Evolutionary conservation across 2,329 filamentous ascomycete species (phyloP).

Genomic region (Alternaria sp.): DNA sequence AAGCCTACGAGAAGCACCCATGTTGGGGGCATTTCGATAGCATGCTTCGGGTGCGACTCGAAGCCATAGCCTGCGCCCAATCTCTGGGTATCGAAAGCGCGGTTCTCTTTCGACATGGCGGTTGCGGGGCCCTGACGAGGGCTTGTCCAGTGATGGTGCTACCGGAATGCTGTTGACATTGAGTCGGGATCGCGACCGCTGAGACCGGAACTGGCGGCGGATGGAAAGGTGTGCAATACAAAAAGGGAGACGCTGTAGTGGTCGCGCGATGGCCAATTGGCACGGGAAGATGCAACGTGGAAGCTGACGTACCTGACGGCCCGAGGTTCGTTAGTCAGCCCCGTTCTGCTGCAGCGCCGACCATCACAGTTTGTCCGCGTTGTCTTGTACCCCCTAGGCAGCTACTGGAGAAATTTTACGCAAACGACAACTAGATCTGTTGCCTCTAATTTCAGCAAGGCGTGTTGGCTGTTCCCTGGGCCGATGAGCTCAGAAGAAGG

Average conservation of each 20-base stretch:
- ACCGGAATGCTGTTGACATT: slow-evolving; percentile 30
- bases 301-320: slow-evolving; percentile 27
- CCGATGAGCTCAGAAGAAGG: not conserved
- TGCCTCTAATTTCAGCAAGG: not conserved
- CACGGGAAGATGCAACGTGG: slow-evolving; percentile 45
- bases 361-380: not conserved
- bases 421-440: not conserved
- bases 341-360: not conserved
- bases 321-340: slow-evolving; percentile 10
- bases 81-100: slow-evolving; percentile 33
- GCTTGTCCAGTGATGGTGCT: slow-evolving; percentile 20
- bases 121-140: slow-evolving; percentile 10
- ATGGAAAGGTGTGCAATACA: not conserved
- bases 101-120: slow-evolving; percentile 29
- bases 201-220: slow-evolving; percentile 2
- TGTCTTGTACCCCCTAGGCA: not conserved
- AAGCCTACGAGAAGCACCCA: slow-evolving; percentile 39
- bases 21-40: slow-evolving; percentile 39
- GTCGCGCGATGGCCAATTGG: slow-evolving; percentile 32
- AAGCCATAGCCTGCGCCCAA: slow-evolving; percentile 36
- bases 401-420: not conserved
- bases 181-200: slow-evolving; percentile 10
- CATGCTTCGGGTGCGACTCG: slow-evolving; percentile 28
- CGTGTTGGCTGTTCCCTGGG: not conserved
- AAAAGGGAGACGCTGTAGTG: slow-evolving; percentile 12